Conservation (phyloP, 768 basidiomycete genomes). For the Pleurotus platypus region DNA sequence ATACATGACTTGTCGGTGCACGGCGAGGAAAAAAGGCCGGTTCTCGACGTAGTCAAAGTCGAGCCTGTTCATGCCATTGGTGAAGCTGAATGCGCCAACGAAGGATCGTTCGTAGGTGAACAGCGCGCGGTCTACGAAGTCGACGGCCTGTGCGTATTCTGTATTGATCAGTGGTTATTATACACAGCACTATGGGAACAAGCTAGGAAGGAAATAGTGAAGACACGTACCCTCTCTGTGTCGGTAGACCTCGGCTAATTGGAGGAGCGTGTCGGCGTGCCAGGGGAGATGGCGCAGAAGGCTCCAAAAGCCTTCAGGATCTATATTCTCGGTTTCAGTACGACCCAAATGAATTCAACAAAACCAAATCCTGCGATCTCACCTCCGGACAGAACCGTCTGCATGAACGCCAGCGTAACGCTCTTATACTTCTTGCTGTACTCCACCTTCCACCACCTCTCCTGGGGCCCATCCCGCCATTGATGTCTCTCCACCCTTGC, state of each 20-base stretch:
- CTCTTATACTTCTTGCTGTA: slow-evolving; percentile 84
- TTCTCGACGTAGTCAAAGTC: slow-evolving; percentile 93
- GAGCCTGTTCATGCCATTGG: slow-evolving; percentile 75
- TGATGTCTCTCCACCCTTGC: slow-evolving; percentile 37
- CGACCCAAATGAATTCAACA: neutral
- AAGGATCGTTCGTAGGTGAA: slow-evolving; percentile 93
- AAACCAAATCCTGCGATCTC: slow-evolving; percentile 17
- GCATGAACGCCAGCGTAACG: slow-evolving; percentile 76
- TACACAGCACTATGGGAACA: no score
- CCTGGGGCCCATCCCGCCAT: slow-evolving; percentile 42
- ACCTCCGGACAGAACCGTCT: slow-evolving; percentile 81
- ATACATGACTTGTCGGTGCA: slow-evolving; percentile 81
- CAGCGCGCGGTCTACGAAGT: slow-evolving; percentile 88
- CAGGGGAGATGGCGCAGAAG: slow-evolving; percentile 79
- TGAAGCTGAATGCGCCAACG: slow-evolving; percentile 82
- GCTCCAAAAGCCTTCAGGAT: slow-evolving; percentile 75
- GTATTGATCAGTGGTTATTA: neutral
- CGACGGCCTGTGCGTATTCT: slow-evolving; percentile 84
- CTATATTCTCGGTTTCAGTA: slow-evolving; percentile 27
- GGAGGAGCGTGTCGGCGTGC: slow-evolving; percentile 90
- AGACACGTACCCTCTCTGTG: slow-evolving; percentile 77
- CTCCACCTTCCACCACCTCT: slow-evolving; percentile 88
- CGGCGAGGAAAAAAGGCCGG: slow-evolving; percentile 84
- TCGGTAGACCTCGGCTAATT: slow-evolving; percentile 78
- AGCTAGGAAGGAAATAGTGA: no score